These are phyloP conservation scores for Brachypodium distachyon DNA, from an alignment of 202 grass and related monocot genomes.

Conservation along the genomic window DNA sequence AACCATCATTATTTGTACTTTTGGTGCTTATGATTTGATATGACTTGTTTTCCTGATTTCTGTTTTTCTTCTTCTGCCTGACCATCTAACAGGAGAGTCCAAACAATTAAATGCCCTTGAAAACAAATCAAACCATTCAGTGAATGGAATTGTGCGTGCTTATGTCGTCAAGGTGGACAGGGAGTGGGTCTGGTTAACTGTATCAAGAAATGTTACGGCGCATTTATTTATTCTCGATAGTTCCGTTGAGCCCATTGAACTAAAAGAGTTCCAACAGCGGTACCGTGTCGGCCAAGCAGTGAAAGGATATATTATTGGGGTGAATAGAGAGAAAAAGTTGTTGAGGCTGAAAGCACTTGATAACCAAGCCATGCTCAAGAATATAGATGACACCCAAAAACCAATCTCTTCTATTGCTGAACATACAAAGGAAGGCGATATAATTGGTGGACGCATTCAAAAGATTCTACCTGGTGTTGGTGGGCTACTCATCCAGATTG, in stretches of 20 bases:
- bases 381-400: slow-evolving; percentile 22
- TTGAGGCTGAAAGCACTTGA: slow-evolving; percentile 51
- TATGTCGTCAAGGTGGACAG: slow-evolving; percentile 82
- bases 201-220: slow-evolving; percentile 76
- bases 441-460: slow-evolving; percentile 77
- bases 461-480: slow-evolving; percentile 86
- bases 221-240: slow-evolving; percentile 88
- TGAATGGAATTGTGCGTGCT: slow-evolving; percentile 36
- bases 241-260: slow-evolving; percentile 61
- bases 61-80: not conserved
- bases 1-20: not conserved
- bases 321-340: slow-evolving; percentile 72
- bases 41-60: not conserved
- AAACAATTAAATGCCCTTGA: slow-evolving; percentile 14
- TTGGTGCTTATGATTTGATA: slow-evolving; percentile 18
- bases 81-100: slow-evolving; percentile 36
- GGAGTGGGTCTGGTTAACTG: slow-evolving; percentile 86
- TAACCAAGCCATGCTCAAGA: not conserved
- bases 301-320: slow-evolving; percentile 47
- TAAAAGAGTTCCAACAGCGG: slow-evolving; percentile 65
- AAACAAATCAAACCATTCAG: slow-evolving; percentile 34
- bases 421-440: slow-evolving; percentile 66
- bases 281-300: slow-evolving; percentile 67
- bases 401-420: slow-evolving; percentile 17
- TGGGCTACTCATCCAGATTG: slow-evolving; percentile 80